phyloP scores from a whole-genome alignment of 257 asterid genomes.

The Haberlea rhodopensis region DNA sequence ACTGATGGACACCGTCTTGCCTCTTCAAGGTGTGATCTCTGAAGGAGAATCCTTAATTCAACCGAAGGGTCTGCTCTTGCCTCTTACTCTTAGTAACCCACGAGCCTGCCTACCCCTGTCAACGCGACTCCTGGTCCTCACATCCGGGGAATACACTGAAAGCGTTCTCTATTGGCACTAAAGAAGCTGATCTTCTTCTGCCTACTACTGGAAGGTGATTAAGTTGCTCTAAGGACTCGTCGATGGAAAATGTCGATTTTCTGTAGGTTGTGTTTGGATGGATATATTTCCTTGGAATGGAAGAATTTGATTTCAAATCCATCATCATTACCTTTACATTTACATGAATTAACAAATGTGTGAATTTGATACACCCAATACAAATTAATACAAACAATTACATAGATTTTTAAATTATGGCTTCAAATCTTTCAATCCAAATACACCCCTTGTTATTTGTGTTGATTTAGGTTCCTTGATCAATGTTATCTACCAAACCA shows the following conservation, averaged over 20 bases:
- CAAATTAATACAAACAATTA: too few species aligned
- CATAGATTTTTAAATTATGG: too few species aligned
- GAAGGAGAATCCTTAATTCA: conserved; percentile 38
- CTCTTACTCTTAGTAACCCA: conserved; percentile 53
- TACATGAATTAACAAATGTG: too few species aligned
- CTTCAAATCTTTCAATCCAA: too few species aligned
- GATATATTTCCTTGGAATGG: too few species aligned
- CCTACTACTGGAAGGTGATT: conserved; percentile 51
- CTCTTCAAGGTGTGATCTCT: conserved; percentile 34
- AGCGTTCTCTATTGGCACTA: conserved; percentile 44
- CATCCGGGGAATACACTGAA: conserved; percentile 41
- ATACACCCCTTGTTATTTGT: background rate
- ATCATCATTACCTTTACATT: too few species aligned
- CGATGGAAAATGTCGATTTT: background rate
- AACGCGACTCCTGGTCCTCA: conserved; percentile 43
- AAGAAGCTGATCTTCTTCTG: conserved; percentile 42
- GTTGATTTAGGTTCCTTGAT: background rate
- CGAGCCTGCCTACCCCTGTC: conserved; percentile 43
- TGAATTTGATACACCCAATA: too few species aligned
- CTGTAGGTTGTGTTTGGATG: too few species aligned
- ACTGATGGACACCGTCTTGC: background rate
- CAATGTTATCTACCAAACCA: background rate
- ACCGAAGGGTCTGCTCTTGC: conserved; percentile 43
- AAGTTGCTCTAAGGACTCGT: background rate
- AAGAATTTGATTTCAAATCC: too few species aligned